Base-by-base conservation (phyloP, 176 grass and related monocot species). In the Ensete ventricosum region DNA sequence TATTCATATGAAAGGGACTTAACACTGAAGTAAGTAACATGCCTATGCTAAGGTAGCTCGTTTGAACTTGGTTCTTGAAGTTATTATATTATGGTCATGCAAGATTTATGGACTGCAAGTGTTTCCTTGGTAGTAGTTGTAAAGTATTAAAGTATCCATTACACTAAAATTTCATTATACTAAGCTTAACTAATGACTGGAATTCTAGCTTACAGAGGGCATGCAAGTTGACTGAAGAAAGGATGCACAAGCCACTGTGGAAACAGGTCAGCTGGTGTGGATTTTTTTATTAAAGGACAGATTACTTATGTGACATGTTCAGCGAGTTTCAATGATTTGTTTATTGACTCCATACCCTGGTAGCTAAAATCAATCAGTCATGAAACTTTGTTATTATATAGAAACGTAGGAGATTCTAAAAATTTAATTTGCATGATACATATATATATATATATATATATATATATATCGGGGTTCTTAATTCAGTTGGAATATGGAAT, bases 1-100 rank as follows among this genome's bases (percentile, higher is more conserved):
- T 98, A 89, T 76, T 93, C 95, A 29, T 93, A 98, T 34, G 86
- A 91, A 55, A 88, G 83, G 64, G 95, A 98, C 81, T 82, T 98
- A 77, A 98, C 95, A 64, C 50, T 98, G 59, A 93, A 98, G 95
- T 98, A 93, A 82, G 82, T 79, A 27, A 19, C 49, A 62, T 55
- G 53, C 54, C 29, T 49, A 69, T 81, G 23, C 21, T 59, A 11
- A 5, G 21, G 1, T 51, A 14, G 2, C 7, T 43, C 51, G 12
- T 53, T 64, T 24, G 43, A 52, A 64, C 6, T 52, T 19, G 25
- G 6, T 77, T 64, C 2, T 64, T 52, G 43, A 51, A n/a, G 50
- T 16, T 13, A 53, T 72, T 21, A 53, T 53, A 23, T 23, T 72
- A 72, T 14, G 1, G 9, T 53, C 8, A 52, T 20, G 48, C 19